phyloP scores from a whole-genome alignment of 2,329 filamentous ascomycete genomes.

The Myriosclerotinia curreyana region DNA sequence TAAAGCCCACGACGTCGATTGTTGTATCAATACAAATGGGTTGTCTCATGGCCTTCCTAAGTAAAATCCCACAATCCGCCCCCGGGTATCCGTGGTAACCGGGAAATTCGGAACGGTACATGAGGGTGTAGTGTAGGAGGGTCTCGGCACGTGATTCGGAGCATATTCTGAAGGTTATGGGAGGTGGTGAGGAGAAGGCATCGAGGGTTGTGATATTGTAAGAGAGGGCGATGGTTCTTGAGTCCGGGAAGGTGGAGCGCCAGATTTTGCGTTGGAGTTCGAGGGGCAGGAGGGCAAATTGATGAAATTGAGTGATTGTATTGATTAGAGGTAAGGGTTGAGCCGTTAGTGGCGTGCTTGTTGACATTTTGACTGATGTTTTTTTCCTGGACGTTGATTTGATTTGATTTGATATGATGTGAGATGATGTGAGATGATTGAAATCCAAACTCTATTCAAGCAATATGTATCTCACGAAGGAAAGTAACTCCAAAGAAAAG shows the following conservation, averaged over 20 bases:
- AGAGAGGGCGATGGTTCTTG: slow-evolving; percentile 11
- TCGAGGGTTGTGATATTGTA: background rate
- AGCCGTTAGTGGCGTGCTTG: background rate
- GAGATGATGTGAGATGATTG: too few species aligned
- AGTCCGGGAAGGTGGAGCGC: slow-evolving; percentile 8
- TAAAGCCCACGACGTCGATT: background rate
- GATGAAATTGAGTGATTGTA: background rate
- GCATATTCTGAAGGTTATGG: slow-evolving; percentile 13
- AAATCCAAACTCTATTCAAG: background rate
- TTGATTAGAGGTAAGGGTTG: background rate
- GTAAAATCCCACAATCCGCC: background rate
- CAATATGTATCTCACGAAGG: background rate
- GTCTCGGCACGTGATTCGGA: slow-evolving; percentile 19
- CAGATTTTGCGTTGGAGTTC: slow-evolving; percentile 18
- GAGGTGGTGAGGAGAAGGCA: background rate
- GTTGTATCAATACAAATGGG: slow-evolving; percentile 12
- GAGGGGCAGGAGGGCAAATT: slow-evolving; percentile 4
- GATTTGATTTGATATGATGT: background rate
- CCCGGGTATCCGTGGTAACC: background rate
- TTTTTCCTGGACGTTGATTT: background rate
- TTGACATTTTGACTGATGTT: background rate
- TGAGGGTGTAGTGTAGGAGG: slow-evolving; percentile 5
- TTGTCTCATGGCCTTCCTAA: slow-evolving; percentile 8
- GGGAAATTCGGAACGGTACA: slow-evolving; percentile 11
- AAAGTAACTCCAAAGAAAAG: background rate